Percentiles rank a stretch among this genome's conserved stretches.
These are phyloP conservation scores for Pulveroboletus sp. DNA, from an alignment of 768 basidiomycete genomes.

Conservation along the genomic window DNA sequence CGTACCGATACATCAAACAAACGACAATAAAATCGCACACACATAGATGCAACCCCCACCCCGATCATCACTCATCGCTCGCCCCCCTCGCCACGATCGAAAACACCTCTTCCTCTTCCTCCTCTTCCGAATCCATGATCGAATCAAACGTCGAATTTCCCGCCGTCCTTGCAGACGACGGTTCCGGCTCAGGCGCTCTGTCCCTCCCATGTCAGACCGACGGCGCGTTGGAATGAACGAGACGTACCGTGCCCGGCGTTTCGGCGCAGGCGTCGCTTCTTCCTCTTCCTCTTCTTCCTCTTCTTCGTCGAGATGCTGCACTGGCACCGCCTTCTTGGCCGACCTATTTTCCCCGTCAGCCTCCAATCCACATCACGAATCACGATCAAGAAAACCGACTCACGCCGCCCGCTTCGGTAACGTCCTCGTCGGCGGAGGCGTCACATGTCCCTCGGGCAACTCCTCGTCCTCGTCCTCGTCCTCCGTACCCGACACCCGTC, in stretches of 20 bases:
- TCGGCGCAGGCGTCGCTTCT: slow-evolving; percentile 37
- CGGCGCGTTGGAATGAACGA: not conserved
- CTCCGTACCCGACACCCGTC: slow-evolving; percentile 51
- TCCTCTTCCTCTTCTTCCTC: slow-evolving; percentile 38
- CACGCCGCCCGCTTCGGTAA: slow-evolving; percentile 61
- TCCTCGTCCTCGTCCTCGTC: slow-evolving; percentile 45
- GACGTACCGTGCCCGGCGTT: slow-evolving; percentile 15
- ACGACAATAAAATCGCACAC: no score
- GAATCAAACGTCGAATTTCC: slow-evolving; percentile 38
- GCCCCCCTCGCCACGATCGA: slow-evolving; percentile 6
- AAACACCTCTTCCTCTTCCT: slow-evolving; percentile 49
- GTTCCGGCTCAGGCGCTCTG: slow-evolving; percentile 9
- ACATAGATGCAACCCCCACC: no score
- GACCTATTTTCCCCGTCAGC: slow-evolving; percentile 29
- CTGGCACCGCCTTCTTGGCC: slow-evolving; percentile 32
- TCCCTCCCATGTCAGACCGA: not conserved
- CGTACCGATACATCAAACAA: no score
- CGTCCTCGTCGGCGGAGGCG: slow-evolving; percentile 43
- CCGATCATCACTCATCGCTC: not conserved
- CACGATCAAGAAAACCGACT: slow-evolving; percentile 21
- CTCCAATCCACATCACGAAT: not conserved
- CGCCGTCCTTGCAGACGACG: slow-evolving; percentile 4
- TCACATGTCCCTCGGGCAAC: slow-evolving; percentile 25
- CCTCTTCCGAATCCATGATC: slow-evolving; percentile 52
- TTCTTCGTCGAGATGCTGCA: slow-evolving; percentile 30